Evolutionary conservation across 345 rosid genomes (phyloP), one percentile per base, ranked within the genome.

Genomic region (Corchorus olitorius): DNA sequence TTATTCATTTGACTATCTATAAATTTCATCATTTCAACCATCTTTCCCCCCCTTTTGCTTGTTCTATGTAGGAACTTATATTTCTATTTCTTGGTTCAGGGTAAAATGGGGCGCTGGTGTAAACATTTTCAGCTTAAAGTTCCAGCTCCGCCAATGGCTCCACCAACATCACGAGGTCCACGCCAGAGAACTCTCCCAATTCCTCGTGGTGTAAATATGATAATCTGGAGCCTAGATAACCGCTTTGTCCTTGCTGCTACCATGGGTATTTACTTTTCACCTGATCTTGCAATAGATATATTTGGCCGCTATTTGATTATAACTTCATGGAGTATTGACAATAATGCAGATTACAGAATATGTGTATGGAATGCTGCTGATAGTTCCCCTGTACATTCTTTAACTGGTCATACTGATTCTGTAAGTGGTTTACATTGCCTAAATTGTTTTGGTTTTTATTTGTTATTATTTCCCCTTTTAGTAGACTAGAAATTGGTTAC

Each of bases 331-430:
- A 70, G 33, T 43, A n/a, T 35, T 53, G 48, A 35, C 4, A 17
- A 52, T n/a, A 35, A 70, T 86, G 84, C 89, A 97, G 99, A 97
- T 86, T 97, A 98, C 88, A 91, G 99, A 87, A 94, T 97, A 80
- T 97, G 99, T 50, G 99, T 97, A 76, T 97, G 99, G 99, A 97
- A 97, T 87, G 98, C 97, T 39, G 87, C 97, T 81, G 98, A 97
- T 89, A 97, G 98, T 82, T 88, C 89, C 87, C 79, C 94, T 79
- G 98, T 97, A 60, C 99, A 97, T 84, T 94, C 95, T 71, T 87
- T 97, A 90, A 90, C 97, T 69, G 99, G 99, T 76, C 99, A 97
- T 76, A 90, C 97, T 83, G 89, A 86, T 77, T 94, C 98, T 46
- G 99, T 97, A 79, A 97, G 98, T 86, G 49, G 22, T 73, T 74